Evolutionary conservation across 192 early-diverging fungal genomes (phyloP).

Genomic region (Backusella macrospora): DNA sequence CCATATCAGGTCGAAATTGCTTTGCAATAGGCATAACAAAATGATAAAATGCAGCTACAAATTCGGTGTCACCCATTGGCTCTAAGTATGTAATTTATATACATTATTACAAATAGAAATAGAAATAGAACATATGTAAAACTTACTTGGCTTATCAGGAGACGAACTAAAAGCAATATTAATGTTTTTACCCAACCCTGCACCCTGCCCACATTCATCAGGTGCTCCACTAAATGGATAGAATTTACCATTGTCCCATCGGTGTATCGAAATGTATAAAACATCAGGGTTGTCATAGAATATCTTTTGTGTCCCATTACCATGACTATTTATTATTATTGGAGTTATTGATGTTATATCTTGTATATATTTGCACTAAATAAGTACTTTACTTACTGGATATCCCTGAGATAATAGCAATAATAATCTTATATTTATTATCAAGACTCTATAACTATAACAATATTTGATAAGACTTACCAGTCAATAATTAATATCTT

Average conservation of each 20-base stretch:
- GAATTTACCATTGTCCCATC: constrained; percentile 71
- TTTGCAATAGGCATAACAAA: constrained; percentile 70
- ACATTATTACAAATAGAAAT: not conserved
- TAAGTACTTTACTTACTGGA: constrained; percentile 54
- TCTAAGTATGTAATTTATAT: too few species aligned
- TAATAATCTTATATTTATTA: too few species aligned
- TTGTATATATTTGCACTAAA: too few species aligned
- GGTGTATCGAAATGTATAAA: constrained; percentile 74
- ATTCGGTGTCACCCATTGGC: constrained; percentile 75
- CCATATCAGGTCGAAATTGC: constrained; percentile 75
- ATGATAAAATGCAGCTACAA: constrained; percentile 67
- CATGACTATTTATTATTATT: constrained; percentile 40
- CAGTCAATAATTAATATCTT: constrained; percentile 78
- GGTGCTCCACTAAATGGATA: constrained; percentile 65
- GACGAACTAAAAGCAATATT: constrained; percentile 51
- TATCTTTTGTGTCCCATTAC: constrained; percentile 75
- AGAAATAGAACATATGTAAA: too few species aligned
- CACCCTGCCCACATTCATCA: constrained; percentile 57
- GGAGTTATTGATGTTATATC: too few species aligned
- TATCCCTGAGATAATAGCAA: too few species aligned
- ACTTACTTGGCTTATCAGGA: constrained; percentile 48
- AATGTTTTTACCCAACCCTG: constrained; percentile 56
- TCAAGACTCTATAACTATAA: too few species aligned
- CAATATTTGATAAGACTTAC: constrained; percentile 39
- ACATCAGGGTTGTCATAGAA: constrained; percentile 75